These are phyloP conservation scores for Tulasnella sp. DNA, from an alignment of 768 basidiomycete genomes.

Conservation along the genomic window DNA sequence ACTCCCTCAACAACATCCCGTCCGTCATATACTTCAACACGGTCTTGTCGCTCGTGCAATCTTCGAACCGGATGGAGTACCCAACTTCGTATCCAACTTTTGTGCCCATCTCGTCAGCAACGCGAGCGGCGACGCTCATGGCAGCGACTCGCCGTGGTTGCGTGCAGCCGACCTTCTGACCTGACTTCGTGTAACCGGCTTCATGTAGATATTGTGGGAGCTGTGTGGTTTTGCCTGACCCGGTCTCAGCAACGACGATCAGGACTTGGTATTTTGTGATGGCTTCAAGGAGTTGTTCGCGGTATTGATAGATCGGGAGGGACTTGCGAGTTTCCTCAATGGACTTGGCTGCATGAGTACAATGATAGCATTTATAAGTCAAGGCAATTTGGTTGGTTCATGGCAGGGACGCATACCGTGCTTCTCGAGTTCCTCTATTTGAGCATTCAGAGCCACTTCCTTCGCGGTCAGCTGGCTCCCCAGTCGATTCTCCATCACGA, in stretches of 20 bases:
- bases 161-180: slow-evolving; percentile 87
- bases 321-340: slow-evolving; percentile 93
- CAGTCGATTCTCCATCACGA: slow-evolving; percentile 72
- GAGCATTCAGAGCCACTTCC: slow-evolving; percentile 72
- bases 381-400: no score
- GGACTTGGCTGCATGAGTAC: slow-evolving; percentile 47
- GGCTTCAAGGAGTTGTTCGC: slow-evolving; percentile 79
- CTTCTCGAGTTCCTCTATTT: slow-evolving; percentile 86
- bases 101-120: slow-evolving; percentile 96
- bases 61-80: slow-evolving; percentile 99
- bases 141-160: slow-evolving; percentile 98
- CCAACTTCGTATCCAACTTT: slow-evolving; percentile 97
- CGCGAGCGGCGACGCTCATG: slow-evolving; percentile 98
- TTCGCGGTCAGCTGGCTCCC: slow-evolving; percentile 71
- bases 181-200: slow-evolving; percentile 84
- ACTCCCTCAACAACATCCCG: slow-evolving; percentile 94
- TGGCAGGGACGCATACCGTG: slow-evolving; percentile 50
- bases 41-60: slow-evolving; percentile 98
- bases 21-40: slow-evolving; percentile 99
- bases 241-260: slow-evolving; percentile 96
- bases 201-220: slow-evolving; percentile 97
- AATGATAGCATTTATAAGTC: slow-evolving; percentile 2
- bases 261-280: slow-evolving; percentile 88
- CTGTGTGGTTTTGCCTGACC: slow-evolving; percentile 98
- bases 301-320: slow-evolving; percentile 82